Percentiles rank a stretch among this genome's conserved stretches.
phyloP scores from a whole-genome alignment of 441 rosid species.

The Aleurites moluccanus region DNA sequence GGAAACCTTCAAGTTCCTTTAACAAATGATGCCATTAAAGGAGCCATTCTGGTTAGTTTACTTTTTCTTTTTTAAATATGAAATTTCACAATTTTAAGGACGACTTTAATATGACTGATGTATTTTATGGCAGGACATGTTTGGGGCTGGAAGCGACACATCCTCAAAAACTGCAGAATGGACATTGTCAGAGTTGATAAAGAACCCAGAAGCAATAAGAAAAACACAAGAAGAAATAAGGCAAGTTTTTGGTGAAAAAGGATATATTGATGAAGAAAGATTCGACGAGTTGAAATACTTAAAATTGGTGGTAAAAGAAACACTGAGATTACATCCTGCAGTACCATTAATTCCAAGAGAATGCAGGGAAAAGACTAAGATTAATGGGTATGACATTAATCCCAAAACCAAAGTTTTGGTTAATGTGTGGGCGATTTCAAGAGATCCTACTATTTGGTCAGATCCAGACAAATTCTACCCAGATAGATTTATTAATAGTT shows the following conservation, averaged over 20 bases:
- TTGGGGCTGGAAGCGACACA: no score
- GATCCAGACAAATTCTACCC: background rate
- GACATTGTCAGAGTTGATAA: background rate
- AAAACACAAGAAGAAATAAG: background rate
- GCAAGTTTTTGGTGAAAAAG: background rate
- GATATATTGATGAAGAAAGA: background rate
- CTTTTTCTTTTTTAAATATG: no score
- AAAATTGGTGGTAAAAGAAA: background rate
- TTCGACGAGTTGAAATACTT: background rate
- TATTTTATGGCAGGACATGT: background rate
- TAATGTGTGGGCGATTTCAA: background rate
- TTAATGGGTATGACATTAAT: background rate
- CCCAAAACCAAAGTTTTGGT: background rate
- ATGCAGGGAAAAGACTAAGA: background rate
- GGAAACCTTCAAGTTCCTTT: conserved; percentile 2
- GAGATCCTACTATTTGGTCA: background rate
- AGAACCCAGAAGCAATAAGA: background rate
- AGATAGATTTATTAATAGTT: background rate
- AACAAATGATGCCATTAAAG: conserved; percentile 2
- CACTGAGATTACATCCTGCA: background rate
- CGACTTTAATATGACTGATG: background rate
- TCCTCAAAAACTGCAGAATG: background rate
- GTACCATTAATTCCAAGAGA: background rate
- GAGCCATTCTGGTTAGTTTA: background rate
- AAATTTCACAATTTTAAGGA: no score